Percentiles rank a stretch among this genome's conserved stretches.
Evolutionary conservation across 208 protist species (phyloP).

Genomic region (Leishmania tropica): DNA sequence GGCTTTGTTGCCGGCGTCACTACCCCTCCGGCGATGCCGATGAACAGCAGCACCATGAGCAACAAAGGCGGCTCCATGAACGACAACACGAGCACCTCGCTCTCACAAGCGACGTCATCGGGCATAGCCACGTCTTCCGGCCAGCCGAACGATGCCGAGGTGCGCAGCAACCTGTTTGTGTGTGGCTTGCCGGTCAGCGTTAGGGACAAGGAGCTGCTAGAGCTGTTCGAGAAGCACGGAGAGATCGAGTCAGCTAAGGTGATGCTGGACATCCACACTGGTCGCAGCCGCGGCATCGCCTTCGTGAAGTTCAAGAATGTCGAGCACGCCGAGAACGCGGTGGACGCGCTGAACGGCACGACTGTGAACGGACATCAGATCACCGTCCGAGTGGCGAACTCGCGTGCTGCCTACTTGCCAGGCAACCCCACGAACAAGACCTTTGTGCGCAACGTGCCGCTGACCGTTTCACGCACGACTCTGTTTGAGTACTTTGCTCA

Average conservation of each 20-base stretch:
- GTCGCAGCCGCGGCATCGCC: constrained; percentile 67
- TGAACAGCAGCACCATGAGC: background rate
- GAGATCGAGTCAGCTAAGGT: constrained; percentile 78
- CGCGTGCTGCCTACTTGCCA: constrained; percentile 64
- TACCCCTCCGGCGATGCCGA: background rate
- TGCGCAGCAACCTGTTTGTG: constrained; percentile 83
- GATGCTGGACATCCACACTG: constrained; percentile 85
- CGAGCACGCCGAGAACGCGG: constrained; percentile 43
- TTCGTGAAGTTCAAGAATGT: constrained; percentile 75
- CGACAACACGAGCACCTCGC: background rate
- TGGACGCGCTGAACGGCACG: constrained; percentile 47
- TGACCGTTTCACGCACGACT: constrained; percentile 40
- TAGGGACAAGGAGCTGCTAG: constrained; percentile 46
- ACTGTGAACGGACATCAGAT: constrained; percentile 37
- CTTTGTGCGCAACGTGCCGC: constrained; percentile 75
- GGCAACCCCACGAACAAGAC: constrained; percentile 75
- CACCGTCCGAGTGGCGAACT: constrained; percentile 69
- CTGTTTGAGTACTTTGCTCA: constrained; percentile 52
- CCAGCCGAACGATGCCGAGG: constrained; percentile 31
- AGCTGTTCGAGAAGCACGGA: constrained; percentile 53
- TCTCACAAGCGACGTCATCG: constrained; percentile 3
- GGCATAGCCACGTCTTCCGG: background rate
- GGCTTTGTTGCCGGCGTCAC: background rate
- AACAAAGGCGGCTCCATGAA: background rate
- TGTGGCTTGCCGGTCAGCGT: constrained; percentile 53